Base-by-base conservation (phyloP, 176 grass and related monocot genomes). In the Oryza nivara region DNA sequence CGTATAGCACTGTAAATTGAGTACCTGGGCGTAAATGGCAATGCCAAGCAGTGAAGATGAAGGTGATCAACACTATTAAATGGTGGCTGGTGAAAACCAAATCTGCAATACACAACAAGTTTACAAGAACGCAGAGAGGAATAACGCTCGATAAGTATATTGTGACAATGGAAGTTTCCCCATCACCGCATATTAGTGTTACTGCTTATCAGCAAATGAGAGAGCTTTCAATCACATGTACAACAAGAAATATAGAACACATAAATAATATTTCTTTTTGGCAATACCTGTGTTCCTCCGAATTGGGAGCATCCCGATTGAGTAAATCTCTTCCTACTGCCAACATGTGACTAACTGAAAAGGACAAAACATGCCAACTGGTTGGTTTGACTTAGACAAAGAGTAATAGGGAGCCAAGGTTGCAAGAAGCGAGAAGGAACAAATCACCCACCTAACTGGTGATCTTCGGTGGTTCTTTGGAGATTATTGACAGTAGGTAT, bases 51-150 rank as follows among this genome's bases (percentile, higher is more conserved):
- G 76, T 98, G 96, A 80, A 98, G 93, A 86, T 98, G 96, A 67
- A 98, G 93, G 72, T 98, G 96, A 79, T 96, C 64, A 52, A 98
- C 40, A 85, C 93, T 96, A 81, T 96, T 95, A 88, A 92, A 96
- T 45, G 96, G 96, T 22, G 91, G 96, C 51, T 92, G 89, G 86
- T 98, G 96, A 71, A 98, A 96, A 16, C 96, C 96, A 94, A 96
- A 98, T 68, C 93, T 94, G 74, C 30, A 84, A 88, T 9, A 52
- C 36, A 76, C 32, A 5, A 4, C 7, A 86, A 64, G 22, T 20
- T 32, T 54, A 22, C 26, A 76, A 77, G 13, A 68, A 40, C 48
- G 11, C 22, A 44, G 25, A 46, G 14, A 74, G 26, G 8, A 45
- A 56, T 13, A 78, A 68, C 6, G 23, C 4, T 66, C 35, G 66